Conservation (phyloP, 2,329 filamentous ascomycete species). For the Diaporthe sp. region DNA sequence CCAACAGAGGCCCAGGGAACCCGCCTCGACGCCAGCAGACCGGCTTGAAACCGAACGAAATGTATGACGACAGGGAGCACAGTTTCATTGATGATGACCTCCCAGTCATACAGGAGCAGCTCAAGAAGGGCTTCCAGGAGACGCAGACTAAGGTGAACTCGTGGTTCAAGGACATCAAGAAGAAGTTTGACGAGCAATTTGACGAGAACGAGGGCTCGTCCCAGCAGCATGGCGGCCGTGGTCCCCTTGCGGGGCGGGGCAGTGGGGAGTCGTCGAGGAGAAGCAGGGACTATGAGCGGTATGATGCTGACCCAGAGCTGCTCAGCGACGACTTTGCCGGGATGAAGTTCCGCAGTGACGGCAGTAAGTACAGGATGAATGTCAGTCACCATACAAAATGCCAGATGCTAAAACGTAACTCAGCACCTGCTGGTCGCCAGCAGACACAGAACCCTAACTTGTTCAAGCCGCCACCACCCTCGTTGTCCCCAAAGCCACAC, state of each 20-base stretch:
- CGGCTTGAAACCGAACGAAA: conserved; percentile 65
- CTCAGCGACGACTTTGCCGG: conserved; percentile 89
- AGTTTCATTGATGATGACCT: conserved; percentile 98
- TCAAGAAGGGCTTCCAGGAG: conserved; percentile 93
- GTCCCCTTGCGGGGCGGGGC: conserved; percentile 55
- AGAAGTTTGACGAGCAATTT: conserved; percentile 91
- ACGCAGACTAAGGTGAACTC: conserved; percentile 93
- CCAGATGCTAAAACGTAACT: conserved; percentile 38
- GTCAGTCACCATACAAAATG: neutral
- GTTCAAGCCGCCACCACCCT: conserved; percentile 75
- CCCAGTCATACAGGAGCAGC: conserved; percentile 90
- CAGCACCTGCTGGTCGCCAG: conserved; percentile 62
- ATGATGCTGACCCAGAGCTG: conserved; percentile 93
- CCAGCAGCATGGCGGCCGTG: conserved; percentile 42
- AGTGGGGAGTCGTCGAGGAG: conserved; percentile 73
- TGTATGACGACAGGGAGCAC: conserved; percentile 77
- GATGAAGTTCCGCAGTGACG: conserved; percentile 71
- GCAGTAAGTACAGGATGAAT: conserved; percentile 59
- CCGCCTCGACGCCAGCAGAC: conserved; percentile 56
- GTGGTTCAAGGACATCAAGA: conserved; percentile 92
- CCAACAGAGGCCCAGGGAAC: conserved; percentile 49
- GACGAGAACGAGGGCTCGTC: conserved; percentile 72
- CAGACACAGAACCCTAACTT: conserved; percentile 76
- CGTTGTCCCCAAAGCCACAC: conserved; percentile 60
- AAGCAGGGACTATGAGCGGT: conserved; percentile 89